Evolutionary conservation across 164 flowering plant species (phyloP), one percentile per base, ranked within the genome.

Genomic region (Macadamia tetraphylla): DNA sequence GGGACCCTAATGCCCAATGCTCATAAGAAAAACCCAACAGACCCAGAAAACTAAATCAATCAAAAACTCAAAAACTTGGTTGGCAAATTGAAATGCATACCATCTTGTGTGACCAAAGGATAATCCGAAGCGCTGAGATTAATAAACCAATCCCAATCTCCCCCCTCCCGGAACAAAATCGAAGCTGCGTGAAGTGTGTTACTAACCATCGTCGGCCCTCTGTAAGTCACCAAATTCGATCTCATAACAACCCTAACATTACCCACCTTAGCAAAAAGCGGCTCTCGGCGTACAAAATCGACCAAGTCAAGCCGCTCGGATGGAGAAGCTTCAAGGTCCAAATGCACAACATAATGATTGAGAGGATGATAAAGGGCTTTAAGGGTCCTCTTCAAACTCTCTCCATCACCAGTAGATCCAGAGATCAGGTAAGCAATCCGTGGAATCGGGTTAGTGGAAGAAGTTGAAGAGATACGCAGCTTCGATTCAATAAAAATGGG

Each of bases 101-200:
- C 97, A 80, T 91, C 97, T 76, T 91, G 97, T 9, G 97, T 91
- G 23, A 91, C 87, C 77, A 91, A 63, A 9, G 97, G 97, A 77
- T 91, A 91, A 80, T 88, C 94, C 15, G 97, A 91, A 55, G 97
- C 89, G 70, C 97, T 88, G 70, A 91, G 75, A 70, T 91, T 91
- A 43, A 91, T 85, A 63, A 91, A 91, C 97, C 92, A 91, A 76
- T 91, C 97, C 94, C 97, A 91, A 0, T 82, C 83, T 7, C 85
- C 88, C 52, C 84, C 85, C 60, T 85, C 86, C 79, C 68, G 89
- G 74, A 87, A 62, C 81, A 91, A 75, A 68, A 89, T 85, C 17
- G 97, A 83, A 46, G 86, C 88, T 3, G 91, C 92, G 64, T 88
- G 92, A 62, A 88, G 91, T 14, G 97, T 88, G 66, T 88, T 91